These are phyloP conservation scores for Smittium culicis DNA, from an alignment of 371 early-diverging fungal species.

Conservation along the genomic window DNA sequence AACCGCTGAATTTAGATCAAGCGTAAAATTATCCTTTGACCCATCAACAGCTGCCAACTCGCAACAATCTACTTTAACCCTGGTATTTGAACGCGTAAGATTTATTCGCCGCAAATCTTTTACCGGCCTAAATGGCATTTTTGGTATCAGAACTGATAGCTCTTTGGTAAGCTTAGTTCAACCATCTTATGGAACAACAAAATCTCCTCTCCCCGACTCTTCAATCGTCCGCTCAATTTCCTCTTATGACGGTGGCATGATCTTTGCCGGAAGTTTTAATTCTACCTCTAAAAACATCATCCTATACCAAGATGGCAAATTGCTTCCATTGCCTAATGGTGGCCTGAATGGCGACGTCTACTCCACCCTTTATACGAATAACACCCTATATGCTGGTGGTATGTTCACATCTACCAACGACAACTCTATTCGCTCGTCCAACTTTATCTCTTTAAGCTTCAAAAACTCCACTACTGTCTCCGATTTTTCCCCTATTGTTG, in stretches of 20 bases:
- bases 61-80: background rate
- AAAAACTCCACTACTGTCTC: background rate
- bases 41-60: constrained; percentile 13
- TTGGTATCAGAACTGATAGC: constrained; percentile 9
- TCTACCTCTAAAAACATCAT: constrained; percentile 16
- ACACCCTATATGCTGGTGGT: constrained; percentile 24
- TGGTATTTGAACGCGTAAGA: constrained; percentile 19
- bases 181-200: constrained; percentile 20
- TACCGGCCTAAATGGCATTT: constrained; percentile 23
- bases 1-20: constrained; percentile 16
- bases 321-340: constrained; percentile 14
- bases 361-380: constrained; percentile 16
- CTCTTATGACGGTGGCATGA: constrained; percentile 14
- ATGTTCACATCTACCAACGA: constrained; percentile 24
- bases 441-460: constrained; percentile 22
- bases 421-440: constrained; percentile 12
- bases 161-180: constrained; percentile 10
- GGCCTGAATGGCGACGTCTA: constrained; percentile 24
- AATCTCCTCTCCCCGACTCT: constrained; percentile 14
- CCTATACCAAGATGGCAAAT: constrained; percentile 15
- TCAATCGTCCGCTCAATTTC: constrained; percentile 20
- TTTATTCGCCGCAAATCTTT: constrained; percentile 23
- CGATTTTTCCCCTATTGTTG: constrained; percentile 15
- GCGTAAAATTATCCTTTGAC: constrained; percentile 17
- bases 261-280: constrained; percentile 14